These are phyloP conservation scores for Mucor velutinosus DNA, from an alignment of 371 early-diverging fungal genomes.

Conservation along the genomic window DNA sequence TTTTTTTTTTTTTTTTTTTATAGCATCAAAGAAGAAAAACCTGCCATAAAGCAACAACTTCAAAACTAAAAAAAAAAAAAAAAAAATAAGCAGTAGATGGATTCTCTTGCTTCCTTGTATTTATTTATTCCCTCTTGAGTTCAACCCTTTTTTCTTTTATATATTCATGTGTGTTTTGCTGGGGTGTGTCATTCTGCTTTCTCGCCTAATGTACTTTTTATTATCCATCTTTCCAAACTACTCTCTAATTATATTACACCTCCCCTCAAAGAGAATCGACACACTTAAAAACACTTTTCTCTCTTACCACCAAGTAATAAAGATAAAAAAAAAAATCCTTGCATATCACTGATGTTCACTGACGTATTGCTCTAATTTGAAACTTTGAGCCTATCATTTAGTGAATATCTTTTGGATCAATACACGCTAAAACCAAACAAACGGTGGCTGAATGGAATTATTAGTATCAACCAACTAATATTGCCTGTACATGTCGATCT, in stretches of 20 bases:
- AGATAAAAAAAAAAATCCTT: not conserved
- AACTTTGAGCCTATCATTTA: too few relatives aligned
- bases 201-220: constrained; percentile 1
- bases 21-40: constrained; percentile 4
- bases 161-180: not conserved
- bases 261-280: not conserved
- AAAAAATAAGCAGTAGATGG: not conserved
- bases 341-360: not conserved
- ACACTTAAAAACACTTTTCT: not conserved
- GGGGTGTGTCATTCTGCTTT: not conserved
- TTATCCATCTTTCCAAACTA: not conserved
- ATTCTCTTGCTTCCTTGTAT: constrained; percentile 2
- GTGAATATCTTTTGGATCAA: not conserved
- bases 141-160: not conserved
- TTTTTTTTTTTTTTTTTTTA: not conserved
- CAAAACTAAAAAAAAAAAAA: not conserved
- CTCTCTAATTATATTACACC: not conserved
- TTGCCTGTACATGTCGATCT: not conserved
- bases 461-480: not conserved
- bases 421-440: not conserved
- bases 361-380: not conserved
- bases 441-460: not conserved
- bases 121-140: constrained; percentile 2
- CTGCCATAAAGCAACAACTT: not conserved
- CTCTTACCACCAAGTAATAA: not conserved